Evolutionary conservation across 2,329 filamentous ascomycete species (phyloP), one percentile per base, ranked within the genome.

Genomic region (Colletotrichum endophyticum): DNA sequence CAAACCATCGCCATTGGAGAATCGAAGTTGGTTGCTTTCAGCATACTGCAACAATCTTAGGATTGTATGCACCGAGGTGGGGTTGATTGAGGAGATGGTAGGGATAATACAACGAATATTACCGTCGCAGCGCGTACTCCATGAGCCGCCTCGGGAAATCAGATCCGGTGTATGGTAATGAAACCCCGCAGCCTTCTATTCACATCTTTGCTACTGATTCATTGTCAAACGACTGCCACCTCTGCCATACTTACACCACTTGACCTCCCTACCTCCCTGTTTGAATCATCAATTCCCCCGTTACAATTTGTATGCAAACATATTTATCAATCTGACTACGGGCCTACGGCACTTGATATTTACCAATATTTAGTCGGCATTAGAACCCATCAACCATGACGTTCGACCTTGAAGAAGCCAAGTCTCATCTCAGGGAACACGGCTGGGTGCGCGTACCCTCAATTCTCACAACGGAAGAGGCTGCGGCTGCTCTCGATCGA

Each of bases 11-110:
- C 7, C 25, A 59, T 59, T 28, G 56, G 56, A 28, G 13, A 59
- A 6, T 0, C 13, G 1, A 28, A 11, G 8, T 16, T 15, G 25
- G 56, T 28, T 16, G 56, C 56, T 1, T 8, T 28, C 56, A 28
- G 56, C 3, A 11, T 2, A 11, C 13, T 13, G 56, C 56, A 59
- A 3, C 56, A 6, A 16, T 28, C 0, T 0, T 6, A 59, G 0
- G 1, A 28, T 0, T 27, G 56, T 11, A 28, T 59, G 56, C 56
- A 59, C 5, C 0, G 0, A 28, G 56, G 56, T 25, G 56, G 56
- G 56, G 56, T 59, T 59, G 25, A 28, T 2, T 59, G 56, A 59
- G 56, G 2, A 28, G 56, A 28, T 28, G 16, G 7, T 28, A 16
- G 22, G 56, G 25, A 0, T 16, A 4, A 3, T 59, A 11, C 9